phyloP scores from a whole-genome alignment of 139 green algal species.

The Yamagishiella unicocca region DNA sequence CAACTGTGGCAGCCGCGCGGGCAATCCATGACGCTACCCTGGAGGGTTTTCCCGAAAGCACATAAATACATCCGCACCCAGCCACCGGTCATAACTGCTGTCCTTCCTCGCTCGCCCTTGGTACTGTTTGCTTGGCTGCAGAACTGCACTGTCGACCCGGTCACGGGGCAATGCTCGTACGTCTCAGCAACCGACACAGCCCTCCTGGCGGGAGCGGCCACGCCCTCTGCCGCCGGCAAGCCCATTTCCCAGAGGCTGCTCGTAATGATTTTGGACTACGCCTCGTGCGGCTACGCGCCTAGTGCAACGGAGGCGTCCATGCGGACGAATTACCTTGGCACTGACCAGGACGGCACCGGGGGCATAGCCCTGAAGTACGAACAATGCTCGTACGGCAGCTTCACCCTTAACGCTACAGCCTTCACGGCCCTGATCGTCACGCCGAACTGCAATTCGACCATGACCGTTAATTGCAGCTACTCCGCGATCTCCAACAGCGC shows the following conservation, averaged over 20 bases:
- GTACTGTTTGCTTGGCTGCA: not conserved
- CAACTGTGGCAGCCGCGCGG: too few species aligned
- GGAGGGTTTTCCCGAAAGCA: too few species aligned
- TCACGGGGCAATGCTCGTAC: not conserved
- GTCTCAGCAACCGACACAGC: not conserved
- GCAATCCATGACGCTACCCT: too few species aligned
- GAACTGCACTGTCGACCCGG: not conserved
- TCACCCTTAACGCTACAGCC: not conserved
- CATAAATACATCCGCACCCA: too few species aligned
- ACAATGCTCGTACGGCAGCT: slow-evolving; percentile 23
- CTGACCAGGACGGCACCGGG: not conserved
- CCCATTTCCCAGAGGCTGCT: not conserved
- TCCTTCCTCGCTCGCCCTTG: not conserved
- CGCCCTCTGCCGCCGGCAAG: not conserved
- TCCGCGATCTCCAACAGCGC: not conserved
- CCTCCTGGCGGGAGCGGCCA: not conserved
- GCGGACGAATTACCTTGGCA: not conserved
- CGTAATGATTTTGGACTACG: not conserved
- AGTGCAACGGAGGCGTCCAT: not conserved
- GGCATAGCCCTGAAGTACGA: not conserved
- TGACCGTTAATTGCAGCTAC: not conserved
- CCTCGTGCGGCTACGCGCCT: not conserved
- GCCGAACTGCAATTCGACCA: not conserved
- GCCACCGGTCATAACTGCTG: not conserved
- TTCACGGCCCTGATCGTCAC: not conserved